Percentiles rank a stretch among this genome's conserved stretches.
phyloP scores from a whole-genome alignment of 306 rosid species.

The Corylus americana region DNA sequence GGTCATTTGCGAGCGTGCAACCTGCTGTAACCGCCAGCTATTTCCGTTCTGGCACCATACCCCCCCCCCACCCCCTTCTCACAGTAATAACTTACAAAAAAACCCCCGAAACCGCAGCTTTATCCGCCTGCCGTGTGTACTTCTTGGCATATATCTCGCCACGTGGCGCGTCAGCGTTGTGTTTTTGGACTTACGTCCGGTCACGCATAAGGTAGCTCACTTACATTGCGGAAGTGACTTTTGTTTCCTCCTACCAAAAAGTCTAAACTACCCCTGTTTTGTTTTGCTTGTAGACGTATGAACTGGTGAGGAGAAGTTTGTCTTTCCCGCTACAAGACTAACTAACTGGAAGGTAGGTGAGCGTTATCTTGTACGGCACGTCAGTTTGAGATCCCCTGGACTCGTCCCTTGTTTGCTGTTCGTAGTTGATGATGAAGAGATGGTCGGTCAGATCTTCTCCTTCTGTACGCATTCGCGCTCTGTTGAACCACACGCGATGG shows the following conservation, averaged over 20 bases:
- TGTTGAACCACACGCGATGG: conserved; percentile 42
- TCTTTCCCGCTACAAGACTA: conserved; percentile 20
- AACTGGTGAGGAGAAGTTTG: conserved; percentile 36
- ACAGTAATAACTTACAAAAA: conserved; percentile 7
- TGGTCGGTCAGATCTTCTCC: conserved; percentile 37
- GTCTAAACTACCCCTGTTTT: conserved; percentile 26
- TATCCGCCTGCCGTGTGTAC: conserved; percentile 37
- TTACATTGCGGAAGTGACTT: conserved; percentile 28
- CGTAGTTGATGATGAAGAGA: background rate
- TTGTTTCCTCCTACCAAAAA: conserved; percentile 17
- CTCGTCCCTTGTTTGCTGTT: too few relatives aligned
- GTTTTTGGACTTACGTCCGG: conserved; percentile 8
- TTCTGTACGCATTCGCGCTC: background rate
- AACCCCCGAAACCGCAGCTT: conserved; percentile 28
- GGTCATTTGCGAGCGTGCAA: conserved; percentile 35
- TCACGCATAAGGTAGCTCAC: conserved; percentile 37
- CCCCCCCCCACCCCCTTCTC: conserved; percentile 29
- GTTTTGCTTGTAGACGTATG: rapidly evolving
- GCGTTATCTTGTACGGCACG: conserved; percentile 43
- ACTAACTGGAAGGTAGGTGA: conserved; percentile 62
- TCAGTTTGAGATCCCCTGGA: conserved; percentile 23
- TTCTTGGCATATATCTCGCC: background rate
- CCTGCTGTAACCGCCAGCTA: conserved; percentile 71
- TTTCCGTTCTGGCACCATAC: conserved; percentile 51
- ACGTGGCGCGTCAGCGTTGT: conserved; percentile 40